phyloP scores from a whole-genome alignment of 345 rosid species.

The Syzygium aqueum region DNA sequence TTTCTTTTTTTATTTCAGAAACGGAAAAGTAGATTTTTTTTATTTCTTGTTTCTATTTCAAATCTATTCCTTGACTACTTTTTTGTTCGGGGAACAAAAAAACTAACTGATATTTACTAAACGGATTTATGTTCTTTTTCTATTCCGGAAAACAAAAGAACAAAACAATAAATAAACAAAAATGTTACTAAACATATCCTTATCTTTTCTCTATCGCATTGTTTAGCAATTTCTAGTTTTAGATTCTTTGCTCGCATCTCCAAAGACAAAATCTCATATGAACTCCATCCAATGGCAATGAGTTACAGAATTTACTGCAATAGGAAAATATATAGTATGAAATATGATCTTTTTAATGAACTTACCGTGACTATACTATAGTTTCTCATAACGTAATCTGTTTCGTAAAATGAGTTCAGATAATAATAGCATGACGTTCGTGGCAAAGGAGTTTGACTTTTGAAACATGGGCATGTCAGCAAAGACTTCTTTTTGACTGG shows the following conservation, averaged over 20 bases:
- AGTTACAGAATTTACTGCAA: background rate
- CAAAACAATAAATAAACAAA: too few relatives aligned
- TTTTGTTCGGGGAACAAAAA: too few relatives aligned
- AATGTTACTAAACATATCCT: too few relatives aligned
- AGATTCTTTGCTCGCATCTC: background rate
- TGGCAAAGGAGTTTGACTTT: background rate
- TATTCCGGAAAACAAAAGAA: too few relatives aligned
- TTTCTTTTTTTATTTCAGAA: too few relatives aligned
- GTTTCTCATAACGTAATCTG: background rate
- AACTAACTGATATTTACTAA: too few relatives aligned
- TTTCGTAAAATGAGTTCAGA: background rate
- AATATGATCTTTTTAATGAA: background rate
- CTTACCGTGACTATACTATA: background rate
- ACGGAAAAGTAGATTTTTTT: too few relatives aligned
- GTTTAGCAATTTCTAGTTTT: background rate
- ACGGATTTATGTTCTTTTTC: too few relatives aligned
- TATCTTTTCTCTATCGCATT: background rate
- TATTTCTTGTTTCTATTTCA: too few relatives aligned
- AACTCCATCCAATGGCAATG: background rate
- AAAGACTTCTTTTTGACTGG: background rate
- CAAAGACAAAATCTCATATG: background rate
- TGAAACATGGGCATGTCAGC: background rate
- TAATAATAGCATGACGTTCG: background rate
- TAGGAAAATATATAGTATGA: background rate
- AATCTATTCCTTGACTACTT: too few relatives aligned